Base-by-base conservation (phyloP, 2,329 filamentous ascomycete genomes). In the Fusarium sp. region DNA sequence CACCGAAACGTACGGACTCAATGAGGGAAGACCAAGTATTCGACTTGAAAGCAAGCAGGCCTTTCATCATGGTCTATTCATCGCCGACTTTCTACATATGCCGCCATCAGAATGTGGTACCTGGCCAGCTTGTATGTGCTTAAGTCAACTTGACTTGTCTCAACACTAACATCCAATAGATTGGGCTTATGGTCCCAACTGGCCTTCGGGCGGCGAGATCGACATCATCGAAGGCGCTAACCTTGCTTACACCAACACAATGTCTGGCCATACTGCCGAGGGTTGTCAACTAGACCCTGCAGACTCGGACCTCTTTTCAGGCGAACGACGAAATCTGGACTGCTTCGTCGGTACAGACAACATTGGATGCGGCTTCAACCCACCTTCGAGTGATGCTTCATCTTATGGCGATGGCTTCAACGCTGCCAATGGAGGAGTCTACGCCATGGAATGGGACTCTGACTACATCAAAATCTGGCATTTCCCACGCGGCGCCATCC, bases 81-180 rank as follows among this genome's bases (percentile, higher is more conserved):
- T 95, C 59, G 86, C 92, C 25, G 93, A 95, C 80, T 88, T 95
- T 61, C 85, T 86, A 20, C 93, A 95, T 76, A 95, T 95, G 92
- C 92, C 93, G 4, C 87, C 87, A 2, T 90, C 91, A 2, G 85
- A 89, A 60, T 95, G 93, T 74, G 93, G 93, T 25, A 87, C 90
- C 25, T 95, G 93, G 93, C 93, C 93, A 64, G 91, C 92, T 82
- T 94, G 88, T 91, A 84, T 81, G 84, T 82, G 9, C 4, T 6
- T 9, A 5, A 18, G 2, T 20, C 23, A 25, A 37, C 20, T 34
- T 11, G 7, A 2, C 14, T 54, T 10, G 16, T 2, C 6, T 30
- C 7, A 0, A 14, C 5, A 61, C 71, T 76, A 18, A 75, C 2
- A 34, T 41, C 4, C 27, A 45, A 6, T 30, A 87, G 86, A 88